Percentiles rank a stretch among this genome's conserved stretches.
phyloP scores from a whole-genome alignment of 306 rosid genomes.

The Cicer chorassanicum region DNA sequence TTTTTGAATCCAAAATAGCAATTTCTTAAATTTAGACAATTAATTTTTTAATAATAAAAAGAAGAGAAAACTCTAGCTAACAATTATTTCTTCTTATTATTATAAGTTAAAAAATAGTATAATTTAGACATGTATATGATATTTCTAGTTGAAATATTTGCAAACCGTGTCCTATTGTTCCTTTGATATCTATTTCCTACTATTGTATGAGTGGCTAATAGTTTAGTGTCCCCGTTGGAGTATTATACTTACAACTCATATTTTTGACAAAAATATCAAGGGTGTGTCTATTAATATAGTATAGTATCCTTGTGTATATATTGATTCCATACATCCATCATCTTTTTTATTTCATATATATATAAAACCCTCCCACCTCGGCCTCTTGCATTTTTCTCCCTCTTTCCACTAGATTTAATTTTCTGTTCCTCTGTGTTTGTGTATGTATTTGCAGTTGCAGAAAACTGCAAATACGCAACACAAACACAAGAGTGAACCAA shows the following conservation, averaged over 20 bases:
- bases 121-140: not conserved
- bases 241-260: not conserved
- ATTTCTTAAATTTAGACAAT: not conserved
- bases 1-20: not conserved
- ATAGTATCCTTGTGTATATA: not conserved
- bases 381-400: not conserved
- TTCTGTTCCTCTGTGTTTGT: constrained; percentile 17
- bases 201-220: not conserved
- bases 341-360: not conserved
- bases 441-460: not conserved
- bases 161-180: not conserved
- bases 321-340: not conserved
- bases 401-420: not conserved
- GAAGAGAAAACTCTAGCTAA: not conserved
- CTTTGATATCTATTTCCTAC: not conserved
- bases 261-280: constrained; percentile 8
- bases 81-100: not conserved
- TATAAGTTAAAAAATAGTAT: not conserved
- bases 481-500: constrained; percentile 29
- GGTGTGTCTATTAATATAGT: not conserved
- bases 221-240: not conserved
- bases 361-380: not conserved
- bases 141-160: not conserved
- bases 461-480: constrained; percentile 9
- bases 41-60: not conserved